Conservation (phyloP, 768 basidiomycete genomes). For the Terana coerulea region DNA sequence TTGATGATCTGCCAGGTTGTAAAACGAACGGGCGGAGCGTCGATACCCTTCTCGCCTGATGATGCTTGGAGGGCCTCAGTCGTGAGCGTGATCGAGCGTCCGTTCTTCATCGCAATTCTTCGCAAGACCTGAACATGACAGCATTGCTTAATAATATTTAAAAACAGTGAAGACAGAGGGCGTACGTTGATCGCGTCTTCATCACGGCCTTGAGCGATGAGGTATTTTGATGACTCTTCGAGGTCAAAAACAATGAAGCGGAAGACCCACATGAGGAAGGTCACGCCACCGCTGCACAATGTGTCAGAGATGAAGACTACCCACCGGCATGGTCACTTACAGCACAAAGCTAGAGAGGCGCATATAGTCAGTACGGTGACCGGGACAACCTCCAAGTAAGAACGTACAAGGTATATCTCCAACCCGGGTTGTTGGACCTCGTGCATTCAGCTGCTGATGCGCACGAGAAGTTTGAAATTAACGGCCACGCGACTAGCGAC, state of each 20-base stretch:
- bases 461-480: neutral
- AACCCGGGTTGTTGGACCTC: neutral
- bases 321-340: too few relatives aligned
- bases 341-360: neutral
- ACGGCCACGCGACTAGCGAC: neutral
- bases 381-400: neutral
- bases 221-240: neutral
- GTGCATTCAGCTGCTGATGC: too few relatives aligned
- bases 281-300: neutral
- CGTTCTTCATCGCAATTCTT: neutral
- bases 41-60: neutral
- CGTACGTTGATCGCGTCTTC: neutral
- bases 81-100: neutral
- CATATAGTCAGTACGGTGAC: neutral
- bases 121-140: too few relatives aligned
- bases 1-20: neutral
- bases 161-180: too few relatives aligned
- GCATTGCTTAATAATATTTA: too few relatives aligned
- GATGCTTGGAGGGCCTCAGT: neutral
- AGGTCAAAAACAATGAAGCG: neutral
- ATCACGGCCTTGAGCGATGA: neutral
- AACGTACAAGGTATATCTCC: neutral
- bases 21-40: too few relatives aligned
- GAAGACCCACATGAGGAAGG: neutral
- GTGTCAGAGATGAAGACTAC: too few relatives aligned